phyloP scores from a whole-genome alignment of 2,329 filamentous ascomycete species.

The Diaporthe caulivora region DNA sequence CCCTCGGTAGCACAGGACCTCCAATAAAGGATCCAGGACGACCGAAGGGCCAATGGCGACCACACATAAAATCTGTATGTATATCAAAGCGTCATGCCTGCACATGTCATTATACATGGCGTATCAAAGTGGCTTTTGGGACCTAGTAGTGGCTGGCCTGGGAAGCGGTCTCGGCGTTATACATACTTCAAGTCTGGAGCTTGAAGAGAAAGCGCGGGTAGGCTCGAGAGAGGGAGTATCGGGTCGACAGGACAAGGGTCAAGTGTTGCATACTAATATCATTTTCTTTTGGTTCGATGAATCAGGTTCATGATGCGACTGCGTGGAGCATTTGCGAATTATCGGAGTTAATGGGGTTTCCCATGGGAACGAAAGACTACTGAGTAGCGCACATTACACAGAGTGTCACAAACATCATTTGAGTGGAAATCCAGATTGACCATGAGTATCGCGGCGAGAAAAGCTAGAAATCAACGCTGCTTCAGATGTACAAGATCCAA shows the following conservation, averaged over 20 bases:
- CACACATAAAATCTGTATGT: conserved; percentile 37
- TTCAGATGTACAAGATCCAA: conserved; percentile 21
- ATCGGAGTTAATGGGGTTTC: not conserved
- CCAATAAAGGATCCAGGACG: not conserved
- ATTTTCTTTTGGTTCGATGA: conserved; percentile 27
- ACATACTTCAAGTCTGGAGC: not conserved
- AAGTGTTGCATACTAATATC: conserved; percentile 39
- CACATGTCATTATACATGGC: conserved; percentile 34
- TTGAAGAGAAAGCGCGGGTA: not conserved
- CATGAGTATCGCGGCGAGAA: conserved; percentile 11
- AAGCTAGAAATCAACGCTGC: conserved; percentile 33
- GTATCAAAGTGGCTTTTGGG: conserved; percentile 18
- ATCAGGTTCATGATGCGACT: not conserved
- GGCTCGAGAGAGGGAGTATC: conserved; percentile 18
- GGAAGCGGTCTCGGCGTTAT: not conserved
- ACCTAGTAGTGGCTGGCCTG: not conserved
- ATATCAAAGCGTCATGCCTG: conserved; percentile 33
- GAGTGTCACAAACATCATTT: not conserved
- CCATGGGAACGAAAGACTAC: not conserved
- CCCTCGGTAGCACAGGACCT: conserved; percentile 4
- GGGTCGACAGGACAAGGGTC: conserved; percentile 19
- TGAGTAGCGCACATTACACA: not conserved
- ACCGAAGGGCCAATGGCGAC: conserved; percentile 1
- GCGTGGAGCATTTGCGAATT: conserved; percentile 28
- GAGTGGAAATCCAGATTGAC: conserved; percentile 11